Base-by-base conservation (phyloP, 2,329 filamentous ascomycete genomes). In the Emmonsiellopsis sp. region DNA sequence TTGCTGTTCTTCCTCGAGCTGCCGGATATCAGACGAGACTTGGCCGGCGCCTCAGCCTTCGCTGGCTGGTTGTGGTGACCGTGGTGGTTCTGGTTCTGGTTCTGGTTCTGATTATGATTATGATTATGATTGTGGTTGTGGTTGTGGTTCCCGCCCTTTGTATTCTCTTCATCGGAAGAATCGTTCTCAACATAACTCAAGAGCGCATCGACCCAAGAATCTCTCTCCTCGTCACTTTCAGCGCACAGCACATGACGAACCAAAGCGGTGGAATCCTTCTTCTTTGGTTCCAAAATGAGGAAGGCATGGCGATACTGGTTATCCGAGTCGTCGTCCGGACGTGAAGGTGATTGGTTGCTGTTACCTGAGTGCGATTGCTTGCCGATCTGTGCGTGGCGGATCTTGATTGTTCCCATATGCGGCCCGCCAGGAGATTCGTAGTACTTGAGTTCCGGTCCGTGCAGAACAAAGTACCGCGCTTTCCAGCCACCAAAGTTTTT, bases 401-500 rank as follows among this genome's bases (percentile, higher is more conserved):
- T 79, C 71, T 94, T 96, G 72, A 98, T 97, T 1, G 89, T 92
- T 2, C 93, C 93, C 40, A 97, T 74, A 66, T 96, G 89, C 13
- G 89, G 84, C 44, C 93, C 93, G 48, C 92, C 91, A 2, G 89
- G 90, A 2, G 86, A 83, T 70, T 98, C 93, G 63, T 88, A 97
- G 67, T 98, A 98, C 62, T 87, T 90, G 62, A 98, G 73, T 54
- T 85, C 77, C 5, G 85, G 80, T 8, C 83, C 84, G 61, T 87
- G 81, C 3, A 88, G 73, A 11, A 85, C 77, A 63, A 87, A 87
- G 63, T 82, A 87, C 54, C 84, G 75, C 9, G 90, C 91, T 71
- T 98, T 98, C 93, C 93, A 98, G 48, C 93, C 93, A 50, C 93
- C 93, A 72, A 98, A 98, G 64, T 97, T 97, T 77, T 98, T 98